Base-by-base conservation (phyloP, 2,329 filamentous ascomycete species). In the Aspergillus vadensis region DNA sequence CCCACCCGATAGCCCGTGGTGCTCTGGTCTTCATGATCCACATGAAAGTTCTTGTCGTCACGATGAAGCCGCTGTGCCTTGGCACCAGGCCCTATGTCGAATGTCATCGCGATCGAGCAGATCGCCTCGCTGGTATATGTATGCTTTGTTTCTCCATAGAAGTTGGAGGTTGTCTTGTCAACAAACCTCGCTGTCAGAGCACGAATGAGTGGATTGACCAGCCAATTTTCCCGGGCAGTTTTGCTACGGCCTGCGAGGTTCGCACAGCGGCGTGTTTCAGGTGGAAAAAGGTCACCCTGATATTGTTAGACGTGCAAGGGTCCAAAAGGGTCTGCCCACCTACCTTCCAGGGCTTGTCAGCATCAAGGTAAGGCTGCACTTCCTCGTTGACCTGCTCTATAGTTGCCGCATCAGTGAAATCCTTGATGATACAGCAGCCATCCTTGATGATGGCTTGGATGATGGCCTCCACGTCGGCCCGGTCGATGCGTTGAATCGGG, bases 131-230 rank as follows among this genome's bases (percentile, higher is more conserved):
- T 70, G 8, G 69, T 71, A 36, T 71, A 69, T 21, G 68, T 69
- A 44, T 71, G 69, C 39, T 67, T 68, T 9, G 64, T 70, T 43
- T 66, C 63, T 7, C 67, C 69, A 56, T 72, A 72, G 43, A 61
- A 72, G 52, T 71, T 71, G 23, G 64, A 58, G 0, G 69, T 72
- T 5, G 69, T 71, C 50, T 71, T 72, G 21, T 68, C 67, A 2
- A 72, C 58, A 36, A 71, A 72, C 2, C 60, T 50, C 10, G 51
- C 39, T 5, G 66, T 67, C 1, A 71, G 41, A n/a, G 61, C 57
- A 10, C 55, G 60, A n/a, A 63, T 47, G 10, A 66, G 58, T 15
- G 62, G 62, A 17, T 63, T 56, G 19, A 61, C 21, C 15, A 63
- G 55, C 52, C 53, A 61, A 1, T 49, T 27, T 8, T 63, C 62